Evolutionary conservation across 768 basidiomycete genomes (phyloP), one percentile per base, ranked within the genome.

Genomic region (Mycena latifolia): DNA sequence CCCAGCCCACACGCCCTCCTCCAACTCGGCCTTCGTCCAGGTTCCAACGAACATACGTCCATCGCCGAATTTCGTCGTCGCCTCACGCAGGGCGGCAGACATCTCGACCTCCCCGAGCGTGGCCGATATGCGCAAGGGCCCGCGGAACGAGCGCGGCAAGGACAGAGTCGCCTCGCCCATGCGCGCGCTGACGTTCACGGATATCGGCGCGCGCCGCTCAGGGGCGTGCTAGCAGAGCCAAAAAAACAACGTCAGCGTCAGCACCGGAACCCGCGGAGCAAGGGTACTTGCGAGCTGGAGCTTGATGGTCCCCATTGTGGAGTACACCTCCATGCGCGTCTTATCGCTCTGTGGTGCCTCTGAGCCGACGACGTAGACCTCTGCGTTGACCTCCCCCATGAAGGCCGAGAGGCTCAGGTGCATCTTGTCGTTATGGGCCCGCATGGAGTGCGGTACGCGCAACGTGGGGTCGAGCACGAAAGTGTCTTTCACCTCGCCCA

Each of bases 91-190:
- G 18, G 52, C 65, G 2, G 28, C 9, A 3, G 69, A 70, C 20
- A 70, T 39, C 9, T 29, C 25, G 22, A 58, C 52, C 18, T 70
- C 69, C 11, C 69, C 65, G n/a, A 66, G 57, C 2, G 28, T 41
- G 10, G 29, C 45, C 8, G 48, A 63, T 18, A 66, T 47, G 39
- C 33, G 46, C 41, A 69, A 35, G 1, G 60, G 60, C 24, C 69
- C 69, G 22, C 69, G 69, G 56, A 69, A 69, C 12, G 69, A 69
- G 18, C 69, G 64, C 35, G 69, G 69, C 2, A 70, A 41, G 9
- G 54, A 27, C 9, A 70, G 31, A n/a, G 5, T 63, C 17, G 50
- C 46, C n/a, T 60, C 61, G 20, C 65, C 69, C 39, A 70, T 9
- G n/a, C 55, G 59, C 10, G 61, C 43, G n/a, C 48, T 50, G 12